Conservation (phyloP, 306 rosid genomes). For the Begonia fuchsioides region DNA sequence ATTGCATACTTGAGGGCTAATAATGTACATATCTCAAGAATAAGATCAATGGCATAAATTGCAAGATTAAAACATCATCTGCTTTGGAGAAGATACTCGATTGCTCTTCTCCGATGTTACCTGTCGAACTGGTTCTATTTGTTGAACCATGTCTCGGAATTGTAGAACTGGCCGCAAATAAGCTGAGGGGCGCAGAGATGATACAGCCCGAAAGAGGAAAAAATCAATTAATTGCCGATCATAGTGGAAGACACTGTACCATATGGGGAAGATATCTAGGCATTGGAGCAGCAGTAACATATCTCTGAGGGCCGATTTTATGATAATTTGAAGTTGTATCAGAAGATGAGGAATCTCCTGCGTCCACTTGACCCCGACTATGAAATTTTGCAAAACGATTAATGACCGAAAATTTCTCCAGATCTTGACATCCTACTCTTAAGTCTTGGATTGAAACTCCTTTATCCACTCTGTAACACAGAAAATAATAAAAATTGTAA, state of each 20-base stretch:
- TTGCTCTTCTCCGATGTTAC: constrained; percentile 61
- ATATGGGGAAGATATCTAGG: constrained; percentile 95
- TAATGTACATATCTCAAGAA: constrained; percentile 28
- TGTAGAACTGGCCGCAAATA: constrained; percentile 37
- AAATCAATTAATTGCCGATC: constrained; percentile 82
- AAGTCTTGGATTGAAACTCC: constrained; percentile 71
- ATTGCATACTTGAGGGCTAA: constrained; percentile 25
- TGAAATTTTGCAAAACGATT: constrained; percentile 91
- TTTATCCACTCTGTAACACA: constrained; percentile 59
- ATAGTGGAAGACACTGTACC: constrained; percentile 99
- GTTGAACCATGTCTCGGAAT: constrained; percentile 36
- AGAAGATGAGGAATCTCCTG: constrained; percentile 50
- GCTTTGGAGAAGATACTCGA: constrained; percentile 53
- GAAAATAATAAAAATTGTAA: background rate
- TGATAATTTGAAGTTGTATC: constrained; percentile 34
- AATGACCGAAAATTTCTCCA: constrained; percentile 86
- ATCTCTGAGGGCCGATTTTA: constrained; percentile 53
- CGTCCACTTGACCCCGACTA: constrained; percentile 71
- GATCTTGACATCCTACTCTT: constrained; percentile 82
- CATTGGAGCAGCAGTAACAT: constrained; percentile 68
- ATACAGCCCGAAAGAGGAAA: constrained; percentile 49
- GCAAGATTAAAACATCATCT: constrained; percentile 63
- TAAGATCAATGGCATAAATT: constrained; percentile 29
- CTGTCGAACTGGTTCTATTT: constrained; percentile 46
- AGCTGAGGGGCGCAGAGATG: constrained; percentile 39